A percentile compares a stretch with the other conserved stretches of the same genome.
Evolutionary conservation across 495 filamentous ascomycete species (phyloP).

Genomic region (Choiromyces venosus): DNA sequence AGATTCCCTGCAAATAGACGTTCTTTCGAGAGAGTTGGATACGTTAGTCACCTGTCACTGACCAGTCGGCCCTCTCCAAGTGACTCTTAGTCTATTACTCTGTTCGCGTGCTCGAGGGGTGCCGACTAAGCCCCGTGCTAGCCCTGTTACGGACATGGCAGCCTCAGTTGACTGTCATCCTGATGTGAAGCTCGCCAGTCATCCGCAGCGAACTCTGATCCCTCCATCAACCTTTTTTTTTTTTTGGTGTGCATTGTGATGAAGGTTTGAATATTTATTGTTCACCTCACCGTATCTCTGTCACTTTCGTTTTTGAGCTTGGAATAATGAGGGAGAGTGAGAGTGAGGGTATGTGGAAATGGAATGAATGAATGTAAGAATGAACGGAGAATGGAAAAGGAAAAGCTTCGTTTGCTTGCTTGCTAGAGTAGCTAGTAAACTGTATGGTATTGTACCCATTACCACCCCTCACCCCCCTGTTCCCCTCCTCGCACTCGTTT

Average conservation of each 20-base stretch:
- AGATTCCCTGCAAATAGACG: constrained; percentile 25
- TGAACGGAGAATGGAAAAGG: neutral
- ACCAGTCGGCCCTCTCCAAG: constrained; percentile 30
- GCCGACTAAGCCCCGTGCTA: constrained; percentile 34
- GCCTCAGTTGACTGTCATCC: constrained; percentile 38
- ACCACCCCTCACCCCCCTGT: neutral
- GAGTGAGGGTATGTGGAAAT: neutral
- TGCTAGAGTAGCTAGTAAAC: neutral
- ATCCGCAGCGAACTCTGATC: constrained; percentile 35
- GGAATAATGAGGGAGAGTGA: constrained; percentile 4
- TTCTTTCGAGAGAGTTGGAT: constrained; percentile 22
- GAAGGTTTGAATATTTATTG: constrained; percentile 12
- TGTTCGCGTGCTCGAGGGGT: constrained; percentile 33
- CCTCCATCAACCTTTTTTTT: constrained; percentile 26
- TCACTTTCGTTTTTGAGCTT: neutral
- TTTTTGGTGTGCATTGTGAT: constrained; percentile 14
- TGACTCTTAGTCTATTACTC: constrained; percentile 37
- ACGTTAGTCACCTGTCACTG: constrained; percentile 37
- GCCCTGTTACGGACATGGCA: constrained; percentile 30
- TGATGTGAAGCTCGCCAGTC: constrained; percentile 19
- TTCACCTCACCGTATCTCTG: too few species aligned
- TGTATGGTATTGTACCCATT: neutral
- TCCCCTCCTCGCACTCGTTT: constrained; percentile 9
- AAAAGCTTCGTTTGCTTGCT: neutral
- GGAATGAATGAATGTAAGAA: neutral